A percentile compares a stretch with the other conserved stretches of the same genome.
phyloP scores from a whole-genome alignment of 1,284 basidiomycete genomes.

The Xerocomus nothofagi region DNA sequence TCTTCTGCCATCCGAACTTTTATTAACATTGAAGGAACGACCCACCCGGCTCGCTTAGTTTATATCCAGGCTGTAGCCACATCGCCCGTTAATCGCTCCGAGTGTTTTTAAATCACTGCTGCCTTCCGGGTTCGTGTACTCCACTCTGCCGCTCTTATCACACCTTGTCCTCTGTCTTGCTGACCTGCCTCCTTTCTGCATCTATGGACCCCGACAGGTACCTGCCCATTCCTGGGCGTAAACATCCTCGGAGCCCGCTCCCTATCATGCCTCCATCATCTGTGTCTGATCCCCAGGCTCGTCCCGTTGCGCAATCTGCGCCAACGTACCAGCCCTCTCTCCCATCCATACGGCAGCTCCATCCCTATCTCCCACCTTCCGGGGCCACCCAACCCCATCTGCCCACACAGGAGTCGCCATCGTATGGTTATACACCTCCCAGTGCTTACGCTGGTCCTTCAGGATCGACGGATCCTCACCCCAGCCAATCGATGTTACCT shows the following conservation, averaged over 20 bases:
- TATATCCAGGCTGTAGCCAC: slow-evolving; percentile 32
- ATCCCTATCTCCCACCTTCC: slow-evolving; percentile 55
- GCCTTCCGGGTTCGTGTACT: slow-evolving; percentile 25
- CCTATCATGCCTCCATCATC: slow-evolving; percentile 24
- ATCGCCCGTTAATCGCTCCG: slow-evolving; percentile 23
- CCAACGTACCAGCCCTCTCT: slow-evolving; percentile 40
- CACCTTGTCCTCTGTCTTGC: slow-evolving; percentile 10
- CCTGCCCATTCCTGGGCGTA: slow-evolving; percentile 34
- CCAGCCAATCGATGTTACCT: slow-evolving; percentile 23
- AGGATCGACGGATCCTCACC: slow-evolving; percentile 32
- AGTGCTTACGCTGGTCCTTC: slow-evolving; percentile 24
- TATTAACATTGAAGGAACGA: slow-evolving; percentile 29
- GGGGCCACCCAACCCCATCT: slow-evolving; percentile 25
- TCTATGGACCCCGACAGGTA: slow-evolving; percentile 36
- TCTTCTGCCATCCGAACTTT: slow-evolving; percentile 30
- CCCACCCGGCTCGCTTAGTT: slow-evolving; percentile 31
- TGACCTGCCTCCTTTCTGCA: slow-evolving; percentile 12
- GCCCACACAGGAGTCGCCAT: slow-evolving; percentile 16
- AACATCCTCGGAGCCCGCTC: slow-evolving; percentile 22
- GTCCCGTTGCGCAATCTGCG: slow-evolving; percentile 24
- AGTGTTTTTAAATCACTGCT: slow-evolving; percentile 25
- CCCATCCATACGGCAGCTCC: slow-evolving; percentile 65
- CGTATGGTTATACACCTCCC: slow-evolving; percentile 31
- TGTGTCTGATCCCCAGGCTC: slow-evolving; percentile 25
- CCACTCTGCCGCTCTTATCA: slow-evolving; percentile 24